Conservation (phyloP, 768 basidiomycete species). For the Rhizopogon rudus region DNA sequence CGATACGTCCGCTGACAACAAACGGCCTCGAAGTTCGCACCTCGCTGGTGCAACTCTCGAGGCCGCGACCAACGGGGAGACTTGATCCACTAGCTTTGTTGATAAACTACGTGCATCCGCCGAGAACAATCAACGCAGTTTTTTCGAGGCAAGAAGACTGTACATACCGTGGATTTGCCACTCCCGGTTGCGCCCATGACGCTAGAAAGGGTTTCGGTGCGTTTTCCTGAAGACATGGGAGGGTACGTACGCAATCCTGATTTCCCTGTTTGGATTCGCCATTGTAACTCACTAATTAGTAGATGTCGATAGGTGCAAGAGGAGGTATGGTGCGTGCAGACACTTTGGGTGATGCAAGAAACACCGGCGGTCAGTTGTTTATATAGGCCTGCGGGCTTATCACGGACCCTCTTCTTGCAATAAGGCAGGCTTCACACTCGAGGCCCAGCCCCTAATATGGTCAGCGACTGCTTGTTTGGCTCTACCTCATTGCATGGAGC, state of each 20-base stretch:
- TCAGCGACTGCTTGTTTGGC: background rate
- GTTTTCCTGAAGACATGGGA: background rate
- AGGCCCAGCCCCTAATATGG: background rate
- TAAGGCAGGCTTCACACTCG: constrained; percentile 3
- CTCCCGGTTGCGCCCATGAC: constrained; percentile 32
- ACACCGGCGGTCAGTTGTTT: background rate
- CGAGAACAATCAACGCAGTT: background rate
- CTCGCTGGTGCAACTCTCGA: constrained; percentile 39
- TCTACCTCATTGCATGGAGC: background rate
- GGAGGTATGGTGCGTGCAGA: background rate
- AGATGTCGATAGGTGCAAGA: background rate
- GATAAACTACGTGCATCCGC: constrained; percentile 34
- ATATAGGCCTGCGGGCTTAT: constrained; percentile 1
- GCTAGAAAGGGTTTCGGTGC: constrained; percentile 5
- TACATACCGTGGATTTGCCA: constrained; percentile 31
- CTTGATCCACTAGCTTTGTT: constrained; percentile 39
- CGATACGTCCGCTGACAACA: constrained; percentile 30
- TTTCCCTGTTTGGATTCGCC: constrained; percentile 23
- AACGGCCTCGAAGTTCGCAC: constrained; percentile 37
- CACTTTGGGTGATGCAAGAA: background rate
- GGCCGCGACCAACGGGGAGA: constrained; percentile 33
- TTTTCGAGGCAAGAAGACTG: no score
- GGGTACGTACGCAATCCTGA: constrained; percentile 27
- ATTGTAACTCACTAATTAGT: constrained; percentile 11
- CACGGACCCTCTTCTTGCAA: constrained; percentile 1